phyloP scores from a whole-genome alignment of 164 flowering plant genomes.

The Platanus orientalis region DNA sequence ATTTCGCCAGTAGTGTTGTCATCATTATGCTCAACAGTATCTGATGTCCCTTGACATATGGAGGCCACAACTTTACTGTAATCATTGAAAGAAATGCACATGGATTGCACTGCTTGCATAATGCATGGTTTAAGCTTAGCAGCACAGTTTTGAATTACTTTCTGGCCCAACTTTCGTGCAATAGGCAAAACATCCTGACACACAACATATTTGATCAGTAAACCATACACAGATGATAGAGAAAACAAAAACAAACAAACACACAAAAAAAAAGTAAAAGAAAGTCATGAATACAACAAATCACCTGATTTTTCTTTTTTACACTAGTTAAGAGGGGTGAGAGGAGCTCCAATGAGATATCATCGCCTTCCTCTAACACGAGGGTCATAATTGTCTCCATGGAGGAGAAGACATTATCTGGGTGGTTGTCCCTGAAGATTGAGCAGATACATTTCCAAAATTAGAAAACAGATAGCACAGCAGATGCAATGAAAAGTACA shows the following conservation, averaged over 20 bases:
- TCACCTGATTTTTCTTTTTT: conserved; percentile 65
- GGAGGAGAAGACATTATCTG: conserved; percentile 40
- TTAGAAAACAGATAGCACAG: background rate
- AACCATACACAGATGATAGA: background rate
- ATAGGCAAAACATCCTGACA: conserved; percentile 55
- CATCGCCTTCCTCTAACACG: conserved; percentile 81
- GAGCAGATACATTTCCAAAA: background rate
- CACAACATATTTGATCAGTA: conserved; percentile 2
- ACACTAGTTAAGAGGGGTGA: conserved; percentile 41
- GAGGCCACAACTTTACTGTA: conserved; percentile 53
- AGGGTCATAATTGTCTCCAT: conserved; percentile 78
- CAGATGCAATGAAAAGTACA: background rate
- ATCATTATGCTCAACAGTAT: conserved; percentile 28
- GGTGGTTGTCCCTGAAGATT: conserved; percentile 49
- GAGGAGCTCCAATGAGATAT: conserved; percentile 50
- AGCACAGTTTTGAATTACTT: conserved; percentile 59
- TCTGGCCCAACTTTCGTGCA: conserved; percentile 62
- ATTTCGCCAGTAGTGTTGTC: conserved; percentile 28
- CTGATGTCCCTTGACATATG: conserved; percentile 45
- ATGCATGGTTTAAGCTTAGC: conserved; percentile 61
- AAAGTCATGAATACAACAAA: background rate
- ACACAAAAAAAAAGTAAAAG: background rate
- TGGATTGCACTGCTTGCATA: conserved; percentile 40
- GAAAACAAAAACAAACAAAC: background rate
- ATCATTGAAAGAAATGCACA: conserved; percentile 39